A percentile compares a stretch with the other conserved stretches of the same genome.
These are phyloP conservation scores for Pelargonium myrrhifolium DNA, from an alignment of 441 rosid genomes.

Conservation along the genomic window DNA sequence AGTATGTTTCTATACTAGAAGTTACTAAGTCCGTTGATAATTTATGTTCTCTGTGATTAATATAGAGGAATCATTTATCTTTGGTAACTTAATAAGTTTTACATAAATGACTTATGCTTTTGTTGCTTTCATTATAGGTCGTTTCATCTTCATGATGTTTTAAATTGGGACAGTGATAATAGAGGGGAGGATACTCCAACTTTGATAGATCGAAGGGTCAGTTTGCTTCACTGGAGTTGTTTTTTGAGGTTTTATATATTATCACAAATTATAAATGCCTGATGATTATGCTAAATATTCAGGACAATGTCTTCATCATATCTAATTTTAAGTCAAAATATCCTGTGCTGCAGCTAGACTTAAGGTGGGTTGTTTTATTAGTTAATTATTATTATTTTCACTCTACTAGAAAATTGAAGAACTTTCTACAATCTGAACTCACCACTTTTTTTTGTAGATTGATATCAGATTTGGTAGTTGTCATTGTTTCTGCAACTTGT, in stretches of 20 bases:
- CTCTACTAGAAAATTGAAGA: slow-evolving; percentile 9
- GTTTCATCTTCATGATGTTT: slow-evolving; percentile 25
- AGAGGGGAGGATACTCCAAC: slow-evolving; percentile 27
- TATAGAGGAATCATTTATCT: neutral
- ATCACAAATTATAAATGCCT: neutral
- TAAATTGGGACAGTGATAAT: slow-evolving; percentile 25
- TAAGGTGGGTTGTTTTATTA: slow-evolving; percentile 18
- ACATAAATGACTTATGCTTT: neutral
- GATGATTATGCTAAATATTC: neutral
- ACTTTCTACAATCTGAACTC: neutral
- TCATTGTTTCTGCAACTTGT: slow-evolving; percentile 82
- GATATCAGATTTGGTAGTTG: slow-evolving; percentile 29
- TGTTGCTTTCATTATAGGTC: slow-evolving; percentile 16
- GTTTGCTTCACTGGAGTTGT: neutral
- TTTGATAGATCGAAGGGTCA: slow-evolving; percentile 26
- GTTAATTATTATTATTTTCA: neutral
- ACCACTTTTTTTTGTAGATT: slow-evolving; percentile 12
- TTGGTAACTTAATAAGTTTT: neutral
- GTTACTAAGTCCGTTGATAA: neutral
- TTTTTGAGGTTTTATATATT: neutral
- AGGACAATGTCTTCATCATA: slow-evolving; percentile 30
- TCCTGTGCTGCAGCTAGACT: slow-evolving; percentile 27
- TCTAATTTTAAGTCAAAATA: slow-evolving; percentile 26
- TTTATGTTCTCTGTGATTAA: neutral
- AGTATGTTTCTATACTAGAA: slow-evolving; percentile 33